Base-by-base conservation (phyloP, 2,329 filamentous ascomycete genomes). In the Penicillium olsonii region DNA sequence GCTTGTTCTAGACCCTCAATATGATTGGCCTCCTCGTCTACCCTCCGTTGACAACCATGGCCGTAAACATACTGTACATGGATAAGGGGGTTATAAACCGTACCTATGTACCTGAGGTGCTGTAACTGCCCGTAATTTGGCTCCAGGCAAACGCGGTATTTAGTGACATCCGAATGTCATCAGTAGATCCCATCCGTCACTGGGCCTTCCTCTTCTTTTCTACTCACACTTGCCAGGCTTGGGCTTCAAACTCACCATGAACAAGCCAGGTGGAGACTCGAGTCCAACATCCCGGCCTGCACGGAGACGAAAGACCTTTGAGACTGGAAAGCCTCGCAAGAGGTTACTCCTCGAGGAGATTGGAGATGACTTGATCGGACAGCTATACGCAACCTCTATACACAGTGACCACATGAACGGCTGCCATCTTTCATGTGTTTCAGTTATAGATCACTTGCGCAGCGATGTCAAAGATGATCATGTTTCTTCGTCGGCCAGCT, bases 331-430 rank as follows among this genome's bases (percentile, higher is more conserved):
- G 5, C 24, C 46, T 1, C 60, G 54, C 24, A 61, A 63, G 31
- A n/a, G 40, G 2, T 19, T 56, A 20, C 42, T 63, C 4, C 17
- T 59, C n/a, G 55, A 63, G 24, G 57, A 61, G 33, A 39, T 64
- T n/a, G 55, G 57, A 2, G 53, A 62, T 22, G 39, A 40, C 9
- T 42, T 64, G 31, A 22, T 61, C 18, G 51, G 57, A 3, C 57
- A 59, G 18, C 46, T 60, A 19, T 56, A 53, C 20, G 34, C 52
- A 15, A 41, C 22, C 1, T 17, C 56, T 3, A 45, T 29, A 14
- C 10, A 15, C 17, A 15, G 12, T 17, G 18, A 24, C 5, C 37
- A 50, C 1, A 37, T 48, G 8, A 42, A 45, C 2, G 39, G 11
- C 2, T 27, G 34, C n/a, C n/a, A n/a, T 39, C 22, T 29, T 0